phyloP scores from a whole-genome alignment of 139 green algal genomes.

The Closterium sp. region DNA sequence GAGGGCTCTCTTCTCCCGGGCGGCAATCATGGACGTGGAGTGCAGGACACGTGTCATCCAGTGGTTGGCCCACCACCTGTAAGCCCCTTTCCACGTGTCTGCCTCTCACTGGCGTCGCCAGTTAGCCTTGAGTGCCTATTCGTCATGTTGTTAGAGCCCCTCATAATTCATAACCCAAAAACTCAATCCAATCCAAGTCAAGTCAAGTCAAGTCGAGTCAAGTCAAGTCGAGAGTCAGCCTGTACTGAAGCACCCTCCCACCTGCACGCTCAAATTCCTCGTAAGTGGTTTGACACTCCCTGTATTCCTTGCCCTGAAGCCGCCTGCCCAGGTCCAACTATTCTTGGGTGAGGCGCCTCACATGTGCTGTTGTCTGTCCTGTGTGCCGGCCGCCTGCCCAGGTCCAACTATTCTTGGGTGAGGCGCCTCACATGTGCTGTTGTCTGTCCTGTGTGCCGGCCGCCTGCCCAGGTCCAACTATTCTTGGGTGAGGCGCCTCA shows the following conservation, averaged over 20 bases:
- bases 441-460: no score
- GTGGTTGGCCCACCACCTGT: constrained; percentile 89
- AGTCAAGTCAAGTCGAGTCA: background rate
- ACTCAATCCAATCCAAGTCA: no score
- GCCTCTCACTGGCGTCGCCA: background rate
- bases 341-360: no score
- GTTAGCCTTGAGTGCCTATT: background rate
- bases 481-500: no score
- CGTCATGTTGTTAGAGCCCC: background rate
- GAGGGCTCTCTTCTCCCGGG: constrained; percentile 29
- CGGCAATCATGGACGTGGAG: constrained; percentile 67
- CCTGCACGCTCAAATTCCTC: no score
- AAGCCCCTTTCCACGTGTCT: background rate
- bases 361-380: no score
- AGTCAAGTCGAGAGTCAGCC: background rate
- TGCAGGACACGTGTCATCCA: constrained; percentile 66
- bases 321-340: no score
- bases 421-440: no score
- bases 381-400: no score
- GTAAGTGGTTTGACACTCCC: no score
- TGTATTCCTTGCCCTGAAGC: no score
- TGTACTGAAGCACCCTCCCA: background rate
- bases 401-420: constrained; percentile 63
- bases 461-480: constrained; percentile 57
- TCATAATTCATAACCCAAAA: no score